These are phyloP conservation scores for Trichoderma asperelloides DNA, from an alignment of 495 filamentous ascomycete species.

Conservation along the genomic window DNA sequence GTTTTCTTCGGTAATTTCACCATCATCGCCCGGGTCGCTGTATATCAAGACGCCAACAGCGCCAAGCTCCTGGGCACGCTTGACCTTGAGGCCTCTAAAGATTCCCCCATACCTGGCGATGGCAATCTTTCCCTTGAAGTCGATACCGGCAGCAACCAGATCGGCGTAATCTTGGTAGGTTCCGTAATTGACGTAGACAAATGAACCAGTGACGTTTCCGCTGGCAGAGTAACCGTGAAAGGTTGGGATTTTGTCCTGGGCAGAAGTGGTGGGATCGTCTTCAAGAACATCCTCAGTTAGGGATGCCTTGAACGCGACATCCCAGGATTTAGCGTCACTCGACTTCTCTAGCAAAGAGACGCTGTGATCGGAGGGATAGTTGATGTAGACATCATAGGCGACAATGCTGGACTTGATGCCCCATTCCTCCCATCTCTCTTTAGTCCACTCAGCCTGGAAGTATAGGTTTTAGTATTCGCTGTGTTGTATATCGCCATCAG, in stretches of 20 bases:
- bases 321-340: conserved; percentile 32
- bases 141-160: conserved; percentile 64
- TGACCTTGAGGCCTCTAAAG: conserved; percentile 88
- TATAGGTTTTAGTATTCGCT: background rate
- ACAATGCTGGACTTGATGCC: conserved; percentile 67
- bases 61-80: conserved; percentile 83
- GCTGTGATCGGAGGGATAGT: conserved; percentile 75
- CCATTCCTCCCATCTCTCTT: conserved; percentile 74
- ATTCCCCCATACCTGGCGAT: conserved; percentile 78
- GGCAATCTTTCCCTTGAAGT: conserved; percentile 75
- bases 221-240: conserved; percentile 93
- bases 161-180: conserved; percentile 80
- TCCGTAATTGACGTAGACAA: conserved; percentile 84
- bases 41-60: conserved; percentile 84
- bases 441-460: conserved; percentile 73
- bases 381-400: conserved; percentile 82
- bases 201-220: conserved; percentile 76
- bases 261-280: conserved; percentile 67
- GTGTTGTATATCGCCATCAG: background rate
- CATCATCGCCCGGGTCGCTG: conserved; percentile 85
- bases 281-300: conserved; percentile 81
- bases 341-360: conserved; percentile 63
- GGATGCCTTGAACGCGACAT: conserved; percentile 68
- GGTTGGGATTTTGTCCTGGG: conserved; percentile 70
- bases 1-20: conserved; percentile 67